Evolutionary conservation across 768 basidiomycete genomes (phyloP), one percentile per base, ranked within the genome.

Genomic region (Stropharia rugosoannulata): DNA sequence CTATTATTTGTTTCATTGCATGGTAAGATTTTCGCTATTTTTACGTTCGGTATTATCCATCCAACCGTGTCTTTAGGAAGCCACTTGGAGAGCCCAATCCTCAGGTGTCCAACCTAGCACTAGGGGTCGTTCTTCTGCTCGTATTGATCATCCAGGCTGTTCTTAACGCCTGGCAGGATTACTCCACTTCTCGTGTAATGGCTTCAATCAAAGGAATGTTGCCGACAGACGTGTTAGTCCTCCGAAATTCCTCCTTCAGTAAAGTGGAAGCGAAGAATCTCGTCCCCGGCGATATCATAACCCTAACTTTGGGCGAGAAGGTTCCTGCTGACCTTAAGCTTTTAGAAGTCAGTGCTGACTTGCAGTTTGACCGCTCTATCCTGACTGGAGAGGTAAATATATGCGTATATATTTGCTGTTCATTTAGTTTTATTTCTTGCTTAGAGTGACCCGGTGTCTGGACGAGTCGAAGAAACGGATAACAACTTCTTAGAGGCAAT

Each of bases 261-360:
- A 82, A 75, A 46, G 70, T 84, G 0, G 74, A 83, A 11, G 85
- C 85, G 10, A 79, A 81, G 55, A 78, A 84, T 39, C 80, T 87
- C 40, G 84, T 89, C 6, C 80, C 82, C 0, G 89, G 88, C 12
- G 89, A 90, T 63, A 66, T 90, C 29, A 79, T 89, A 49, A 73
- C 75, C 1, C 78, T 90, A 63, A 70, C 70, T 25, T 78, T 88
- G 54, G 89, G 89, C 22, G 82, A 84, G 62, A 83, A 86, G 15
- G 79, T 89, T 1, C 89, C 89, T 0, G 87, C 88, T 4, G 89
- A 90, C 62, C 55, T 90, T 11, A 79, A 83, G 47, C 72, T 90
- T 13, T 76, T 88, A 36, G 73, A 83, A 4, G 77, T 76, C 19
- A 81, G 79, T n/a, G 69, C 77, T 2, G 86, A 88, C 62, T 67